Conservation (phyloP, 352 stramenopile genomes). For the Phytophthora boehmeriae region DNA sequence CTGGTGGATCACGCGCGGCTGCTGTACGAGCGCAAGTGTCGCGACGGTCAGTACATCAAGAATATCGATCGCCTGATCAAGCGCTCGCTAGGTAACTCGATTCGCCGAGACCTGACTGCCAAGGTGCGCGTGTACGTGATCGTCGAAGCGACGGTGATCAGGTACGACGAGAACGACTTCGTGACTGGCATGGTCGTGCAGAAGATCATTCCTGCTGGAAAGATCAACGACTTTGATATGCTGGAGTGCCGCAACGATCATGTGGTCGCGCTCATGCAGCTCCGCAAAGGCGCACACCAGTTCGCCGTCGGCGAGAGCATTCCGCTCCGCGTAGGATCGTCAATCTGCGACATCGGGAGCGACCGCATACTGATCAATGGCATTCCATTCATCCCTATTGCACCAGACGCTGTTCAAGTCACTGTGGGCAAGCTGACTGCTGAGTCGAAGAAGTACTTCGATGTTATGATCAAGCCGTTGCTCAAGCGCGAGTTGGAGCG, state of each 20-base stretch:
- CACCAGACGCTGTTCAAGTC: background rate
- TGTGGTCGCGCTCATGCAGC: conserved; percentile 3
- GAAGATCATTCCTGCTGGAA: conserved; percentile 8
- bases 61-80: conserved; percentile 2
- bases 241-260: conserved; percentile 15
- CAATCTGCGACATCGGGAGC: conserved; percentile 12
- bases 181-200: conserved; percentile 1
- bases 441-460: background rate
- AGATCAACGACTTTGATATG: conserved; percentile 13
- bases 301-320: conserved; percentile 10
- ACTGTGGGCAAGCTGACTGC: background rate
- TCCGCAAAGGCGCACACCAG: background rate
- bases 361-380: conserved; percentile 9
- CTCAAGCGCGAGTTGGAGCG: conserved; percentile 8
- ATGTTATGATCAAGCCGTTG: conserved; percentile 6
- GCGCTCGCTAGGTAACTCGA: conserved; percentile 13
- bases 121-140: conserved; percentile 14
- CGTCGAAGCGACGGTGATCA: conserved; percentile 10
- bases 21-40: conserved; percentile 15
- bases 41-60: conserved; percentile 13
- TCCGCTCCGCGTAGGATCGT: conserved; percentile 10
- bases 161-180: conserved; percentile 15
- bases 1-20: conserved; percentile 14
- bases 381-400: conserved; percentile 10
- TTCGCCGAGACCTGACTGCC: conserved; percentile 2